Percentiles rank a stretch among this genome's conserved stretches.
Conservation (phyloP, 176 grass and related monocot genomes). For the Musa schizocarpa region DNA sequence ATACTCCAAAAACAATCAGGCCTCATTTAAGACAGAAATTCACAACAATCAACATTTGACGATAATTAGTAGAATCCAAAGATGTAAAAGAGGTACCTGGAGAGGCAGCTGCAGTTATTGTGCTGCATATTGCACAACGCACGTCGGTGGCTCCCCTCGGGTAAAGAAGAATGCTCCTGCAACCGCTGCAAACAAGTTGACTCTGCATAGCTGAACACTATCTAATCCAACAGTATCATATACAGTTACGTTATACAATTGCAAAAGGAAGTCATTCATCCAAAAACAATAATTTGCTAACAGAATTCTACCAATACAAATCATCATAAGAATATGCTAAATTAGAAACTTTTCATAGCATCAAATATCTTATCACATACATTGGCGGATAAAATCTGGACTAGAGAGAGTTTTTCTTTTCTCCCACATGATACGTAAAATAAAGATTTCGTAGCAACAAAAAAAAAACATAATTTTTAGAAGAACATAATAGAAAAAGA, state of each 20-base stretch:
- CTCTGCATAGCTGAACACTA: slow-evolving; percentile 31
- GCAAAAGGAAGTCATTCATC: not conserved
- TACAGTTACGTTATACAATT: not conserved
- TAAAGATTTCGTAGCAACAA: not conserved
- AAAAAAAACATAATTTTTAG: not conserved
- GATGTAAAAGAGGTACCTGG: slow-evolving; percentile 18
- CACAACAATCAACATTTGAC: not conserved
- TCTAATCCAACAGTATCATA: not conserved
- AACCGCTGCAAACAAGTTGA: slow-evolving; percentile 28
- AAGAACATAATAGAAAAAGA: not conserved
- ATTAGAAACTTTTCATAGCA: not conserved
- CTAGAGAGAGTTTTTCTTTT: not conserved
- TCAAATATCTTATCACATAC: not conserved
- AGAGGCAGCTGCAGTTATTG: slow-evolving; percentile 16
- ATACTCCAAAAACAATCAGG: not conserved
- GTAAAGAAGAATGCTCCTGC: slow-evolving; percentile 34
- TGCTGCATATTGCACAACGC: slow-evolving; percentile 34
- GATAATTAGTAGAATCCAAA: not conserved
- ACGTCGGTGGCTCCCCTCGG: slow-evolving; percentile 29
- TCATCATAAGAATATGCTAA: not conserved
- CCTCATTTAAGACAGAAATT: not conserved
- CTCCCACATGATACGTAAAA: not conserved
- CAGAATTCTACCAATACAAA: not conserved
- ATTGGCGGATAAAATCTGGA: not conserved
- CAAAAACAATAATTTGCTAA: not conserved